Percentiles rank a stretch among this genome's conserved stretches.
Evolutionary conservation across 768 basidiomycete species (phyloP).

Genomic region (Lactifluus echinatus): DNA sequence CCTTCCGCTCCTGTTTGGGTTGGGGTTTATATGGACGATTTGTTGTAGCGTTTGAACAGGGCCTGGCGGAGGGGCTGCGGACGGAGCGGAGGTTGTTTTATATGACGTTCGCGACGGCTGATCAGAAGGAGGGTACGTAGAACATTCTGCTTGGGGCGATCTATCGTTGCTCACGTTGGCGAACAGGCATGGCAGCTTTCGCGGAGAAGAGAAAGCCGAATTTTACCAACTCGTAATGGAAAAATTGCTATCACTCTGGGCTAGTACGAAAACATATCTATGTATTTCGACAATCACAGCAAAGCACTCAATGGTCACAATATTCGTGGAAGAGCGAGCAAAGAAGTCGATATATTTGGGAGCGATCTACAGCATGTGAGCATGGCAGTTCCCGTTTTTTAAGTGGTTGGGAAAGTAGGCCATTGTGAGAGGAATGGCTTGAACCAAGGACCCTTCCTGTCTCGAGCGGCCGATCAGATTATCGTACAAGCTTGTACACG

Average conservation of each 20-base stretch:
- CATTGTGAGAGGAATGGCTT: too few relatives aligned
- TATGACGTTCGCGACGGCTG: constrained; percentile 82
- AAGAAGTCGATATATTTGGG: too few relatives aligned
- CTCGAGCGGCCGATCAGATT: too few relatives aligned
- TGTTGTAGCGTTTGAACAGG: constrained; percentile 65
- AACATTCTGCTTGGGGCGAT: background rate
- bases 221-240: constrained; percentile 53
- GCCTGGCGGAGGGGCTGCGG: constrained; percentile 72
- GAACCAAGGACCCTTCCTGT: too few relatives aligned
- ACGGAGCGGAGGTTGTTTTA: constrained; percentile 91
- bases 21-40: background rate
- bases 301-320: too few relatives aligned
- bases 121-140: constrained; percentile 85
- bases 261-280: too few relatives aligned
- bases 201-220: constrained; percentile 85
- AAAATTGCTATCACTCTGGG: background rate
- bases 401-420: too few relatives aligned
- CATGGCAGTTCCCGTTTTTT: too few relatives aligned
- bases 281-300: too few relatives aligned
- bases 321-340: too few relatives aligned
- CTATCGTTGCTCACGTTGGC: constrained; percentile 11
- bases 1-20: background rate
- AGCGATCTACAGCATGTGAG: too few relatives aligned
- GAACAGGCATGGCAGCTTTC: constrained; percentile 86
- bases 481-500: too few relatives aligned